Evolutionary conservation across 768 basidiomycete genomes (phyloP), one percentile per base, ranked within the genome.

Genomic region (Hebeloma cylindrosporum): DNA sequence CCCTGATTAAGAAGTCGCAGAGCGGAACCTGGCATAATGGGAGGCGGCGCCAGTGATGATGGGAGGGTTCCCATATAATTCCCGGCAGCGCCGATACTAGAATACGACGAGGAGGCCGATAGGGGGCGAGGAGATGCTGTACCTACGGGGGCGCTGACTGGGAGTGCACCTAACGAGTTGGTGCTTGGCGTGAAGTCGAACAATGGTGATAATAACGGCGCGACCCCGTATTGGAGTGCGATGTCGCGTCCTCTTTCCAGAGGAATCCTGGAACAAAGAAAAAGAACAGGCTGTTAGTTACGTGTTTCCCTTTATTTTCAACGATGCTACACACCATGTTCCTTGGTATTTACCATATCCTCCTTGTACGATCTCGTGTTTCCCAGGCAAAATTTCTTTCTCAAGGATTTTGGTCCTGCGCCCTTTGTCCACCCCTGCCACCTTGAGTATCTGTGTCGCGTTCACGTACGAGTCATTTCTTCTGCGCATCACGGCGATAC

Each of bases 331-430:
- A 61, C 60, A 95, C 95, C 96, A 99, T 45, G 95, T 98, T 53
- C 96, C 96, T 65, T 99, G 96, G 64, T 97, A 99, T 71, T 97
- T 95, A 18, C 96, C 96, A 62, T 98, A 98, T 22, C 96, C 96
- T 28, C 96, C 96, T 65, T 98, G 96, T 4, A 99, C 92, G 64
- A 98, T 98, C 67, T 99, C 95, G 66, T 96, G 92, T 66, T 88
- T 86, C 35, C 93, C 93, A 45, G 88, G 88, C 31, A 94, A 78
- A 51, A 99, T 92, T 70, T 99, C 95, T 66, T 94, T 96, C 75
- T 98, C 89, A 10, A 92, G 73, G 42, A 98, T 96, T 78, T 97
- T 97, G 11, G 95, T 97, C 29, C 96, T 79, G 32, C 87, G 81
- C 1, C 93, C 93, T 67, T 99, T 99, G 72, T 95, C 93, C 50